phyloP scores from a whole-genome alignment of 345 rosid species.

The Populus pruinosa region DNA sequence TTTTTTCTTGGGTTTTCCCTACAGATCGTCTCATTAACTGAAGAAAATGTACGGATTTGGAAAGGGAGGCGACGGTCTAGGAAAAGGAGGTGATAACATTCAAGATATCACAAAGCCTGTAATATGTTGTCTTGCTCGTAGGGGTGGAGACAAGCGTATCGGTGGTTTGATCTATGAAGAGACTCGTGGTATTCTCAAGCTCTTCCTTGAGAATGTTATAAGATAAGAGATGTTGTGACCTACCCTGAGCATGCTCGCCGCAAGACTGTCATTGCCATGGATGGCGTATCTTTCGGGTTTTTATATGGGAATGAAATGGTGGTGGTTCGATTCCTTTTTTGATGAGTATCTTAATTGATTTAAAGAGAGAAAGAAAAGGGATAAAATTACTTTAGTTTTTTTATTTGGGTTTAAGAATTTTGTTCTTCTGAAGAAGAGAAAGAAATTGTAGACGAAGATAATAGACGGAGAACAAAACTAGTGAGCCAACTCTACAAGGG shows the following conservation, averaged over 20 bases:
- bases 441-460: too few species aligned
- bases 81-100: constrained; percentile 21
- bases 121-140: constrained; percentile 6
- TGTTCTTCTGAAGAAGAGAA: too few species aligned
- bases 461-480: not conserved
- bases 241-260: constrained; percentile 16
- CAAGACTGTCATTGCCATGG: constrained; percentile 24
- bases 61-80: constrained; percentile 18
- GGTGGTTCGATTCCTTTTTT: not conserved
- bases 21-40: not conserved
- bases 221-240: constrained; percentile 15
- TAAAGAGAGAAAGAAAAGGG: too few species aligned
- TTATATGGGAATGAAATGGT: not conserved
- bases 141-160: constrained; percentile 15
- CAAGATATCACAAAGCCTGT: constrained; percentile 13
- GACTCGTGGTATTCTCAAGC: constrained; percentile 7
- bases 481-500: not conserved
- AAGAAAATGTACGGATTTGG: constrained; percentile 18
- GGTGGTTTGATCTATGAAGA: constrained; percentile 12
- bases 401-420: too few species aligned
- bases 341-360: too few species aligned
- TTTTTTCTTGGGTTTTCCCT: not conserved
- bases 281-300: not conserved
- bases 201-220: constrained; percentile 11
- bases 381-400: too few species aligned